Evolutionary conservation across 108 stramenopile genomes (phyloP), one percentile per base, ranked within the genome.

Genomic region (Poteriospumella lacustris): DNA sequence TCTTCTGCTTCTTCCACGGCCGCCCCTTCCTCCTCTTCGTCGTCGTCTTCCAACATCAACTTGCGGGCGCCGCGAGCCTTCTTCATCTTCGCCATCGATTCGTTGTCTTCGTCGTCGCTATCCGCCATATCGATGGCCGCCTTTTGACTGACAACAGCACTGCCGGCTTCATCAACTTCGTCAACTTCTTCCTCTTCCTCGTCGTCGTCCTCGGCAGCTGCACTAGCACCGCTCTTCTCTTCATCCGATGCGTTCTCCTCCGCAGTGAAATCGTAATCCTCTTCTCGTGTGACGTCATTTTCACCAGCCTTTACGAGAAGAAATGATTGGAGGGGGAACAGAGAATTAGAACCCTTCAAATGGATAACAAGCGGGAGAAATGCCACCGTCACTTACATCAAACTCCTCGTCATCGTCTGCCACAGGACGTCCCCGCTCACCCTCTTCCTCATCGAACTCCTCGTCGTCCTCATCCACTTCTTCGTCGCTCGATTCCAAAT

Each of bases 181-280:
- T 79, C 78, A 40, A 24, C 80, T 39, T 83, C 84, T 34, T 77
- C 77, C 0, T 84, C 83, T 40, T 80, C 84, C 47, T 85, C 83
- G 43, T 79, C 62, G 3, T 78, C 77, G 34, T 43, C 42, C 1
- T n/a, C 19, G 31, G 33, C 68, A 76, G 33, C 68, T 75, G 28
- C 12, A 59, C 12, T 64, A 56, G 39, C 77, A 76, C 43, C 58
- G 12, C 42, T 42, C 39, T 67, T 36, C 68, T 83, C 82, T 38
- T 80, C 79, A 31, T 81, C 79, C 59, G 70, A 26, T 42, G 31
- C 3, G 9, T 9, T 26, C 78, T 15, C 39, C 80, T 76, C 76
- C 31, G 68, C 58, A n/a, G 78, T 79, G 41, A 81, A 79, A 73
- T 81, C 81, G 39, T 78, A 68, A 2, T 83, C 78, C 24, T 81